These are phyloP conservation scores for Gymnopus androsaceus DNA, from an alignment of 1,284 basidiomycete genomes.

Conservation along the genomic window DNA sequence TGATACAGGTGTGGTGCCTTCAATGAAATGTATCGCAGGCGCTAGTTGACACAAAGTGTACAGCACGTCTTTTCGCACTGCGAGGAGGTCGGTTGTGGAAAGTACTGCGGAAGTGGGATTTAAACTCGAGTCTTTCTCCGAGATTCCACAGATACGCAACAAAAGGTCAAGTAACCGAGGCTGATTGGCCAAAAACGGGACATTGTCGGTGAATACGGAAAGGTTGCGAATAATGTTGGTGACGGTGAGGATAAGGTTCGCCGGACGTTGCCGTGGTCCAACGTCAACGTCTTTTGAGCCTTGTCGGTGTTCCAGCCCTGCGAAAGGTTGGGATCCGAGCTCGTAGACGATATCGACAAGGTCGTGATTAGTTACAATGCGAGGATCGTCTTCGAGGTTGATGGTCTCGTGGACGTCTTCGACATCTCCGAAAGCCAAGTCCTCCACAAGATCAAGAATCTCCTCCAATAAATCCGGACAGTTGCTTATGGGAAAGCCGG, in stretches of 20 bases:
- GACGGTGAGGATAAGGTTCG: conserved; percentile 70
- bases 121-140: conserved; percentile 40
- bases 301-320: conserved; percentile 48
- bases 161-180: conserved; percentile 67
- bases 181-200: conserved; percentile 66
- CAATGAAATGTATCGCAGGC: conserved; percentile 49
- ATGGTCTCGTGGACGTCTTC: conserved; percentile 40
- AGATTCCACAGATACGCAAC: conserved; percentile 62
- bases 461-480: conserved; percentile 87
- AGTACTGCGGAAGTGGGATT: conserved; percentile 56
- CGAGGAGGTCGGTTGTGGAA: conserved; percentile 71
- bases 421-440: conserved; percentile 70
- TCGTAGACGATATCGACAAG: conserved; percentile 62
- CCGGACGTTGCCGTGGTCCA: conserved; percentile 64
- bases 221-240: conserved; percentile 89
- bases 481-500: conserved; percentile 74
- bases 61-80: conserved; percentile 78
- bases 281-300: conserved; percentile 46
- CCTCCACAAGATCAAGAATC: conserved; percentile 84
- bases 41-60: conserved; percentile 73
- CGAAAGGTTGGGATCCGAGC: conserved; percentile 58
- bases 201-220: conserved; percentile 74
- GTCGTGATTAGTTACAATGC: conserved; percentile 63
- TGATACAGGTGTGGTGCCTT: conserved; percentile 32
- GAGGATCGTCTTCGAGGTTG: conserved; percentile 31